Evolutionary conservation across 192 early-diverging fungal species (phyloP).

Genomic region (Lunasporangiospora selenospora): DNA sequence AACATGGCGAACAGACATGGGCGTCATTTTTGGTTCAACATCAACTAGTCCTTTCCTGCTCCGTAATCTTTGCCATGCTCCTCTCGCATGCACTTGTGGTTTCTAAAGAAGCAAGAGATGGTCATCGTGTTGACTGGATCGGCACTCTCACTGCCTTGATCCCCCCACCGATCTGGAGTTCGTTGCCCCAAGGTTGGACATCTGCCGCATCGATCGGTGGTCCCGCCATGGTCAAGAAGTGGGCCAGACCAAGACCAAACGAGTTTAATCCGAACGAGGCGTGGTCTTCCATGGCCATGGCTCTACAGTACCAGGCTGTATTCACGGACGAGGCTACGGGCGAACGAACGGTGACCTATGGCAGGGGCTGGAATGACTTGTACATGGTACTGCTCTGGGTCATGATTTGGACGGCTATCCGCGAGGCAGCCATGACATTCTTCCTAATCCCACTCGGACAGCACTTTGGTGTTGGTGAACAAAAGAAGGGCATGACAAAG

Average conservation of each 20-base stretch:
- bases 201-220: constrained; percentile 3
- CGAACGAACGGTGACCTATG: constrained; percentile 45
- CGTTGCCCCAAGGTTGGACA: constrained; percentile 18
- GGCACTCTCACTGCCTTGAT: constrained; percentile 23
- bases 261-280: constrained; percentile 22
- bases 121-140: constrained; percentile 26
- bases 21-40: constrained; percentile 32
- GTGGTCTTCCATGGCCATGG: constrained; percentile 30
- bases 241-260: constrained; percentile 1
- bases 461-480: constrained; percentile 20
- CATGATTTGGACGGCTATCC: constrained; percentile 65
- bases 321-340: constrained; percentile 16
- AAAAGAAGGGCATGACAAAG: constrained; percentile 1
- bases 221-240: constrained; percentile 20
- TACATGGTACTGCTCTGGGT: constrained; percentile 71
- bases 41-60: constrained; percentile 28
- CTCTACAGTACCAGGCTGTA: constrained; percentile 22
- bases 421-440: constrained; percentile 62
- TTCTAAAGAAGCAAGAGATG: constrained; percentile 10
- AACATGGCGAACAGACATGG: constrained; percentile 21
- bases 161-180: constrained; percentile 32
- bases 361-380: constrained; percentile 66
- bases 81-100: constrained; percentile 16
- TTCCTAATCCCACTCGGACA: constrained; percentile 53
- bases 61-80: constrained; percentile 20